These are phyloP conservation scores for Lantana camara DNA, from an alignment of 257 asterid genomes.

Conservation along the genomic window DNA sequence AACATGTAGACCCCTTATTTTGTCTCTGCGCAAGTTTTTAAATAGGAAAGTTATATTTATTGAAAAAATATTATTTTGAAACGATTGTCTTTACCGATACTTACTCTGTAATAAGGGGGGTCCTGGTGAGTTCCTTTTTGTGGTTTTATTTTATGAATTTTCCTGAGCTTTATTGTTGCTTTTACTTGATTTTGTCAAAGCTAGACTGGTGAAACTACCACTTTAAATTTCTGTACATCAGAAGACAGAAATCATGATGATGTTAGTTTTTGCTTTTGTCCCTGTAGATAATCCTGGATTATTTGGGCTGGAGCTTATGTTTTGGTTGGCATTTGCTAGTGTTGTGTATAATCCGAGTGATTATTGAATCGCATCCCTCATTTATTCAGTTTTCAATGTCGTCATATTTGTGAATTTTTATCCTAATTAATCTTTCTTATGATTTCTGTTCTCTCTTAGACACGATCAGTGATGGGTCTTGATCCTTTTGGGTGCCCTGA, in stretches of 20 bases:
- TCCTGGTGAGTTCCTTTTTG: not conserved
- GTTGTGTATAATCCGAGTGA: too few species aligned
- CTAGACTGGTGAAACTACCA: not conserved
- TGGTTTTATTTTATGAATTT: not conserved
- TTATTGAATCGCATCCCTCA: not conserved
- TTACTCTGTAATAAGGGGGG: slow-evolving; percentile 1
- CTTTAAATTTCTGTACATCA: not conserved
- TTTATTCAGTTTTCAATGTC: too few species aligned
- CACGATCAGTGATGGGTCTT: slow-evolving; percentile 6
- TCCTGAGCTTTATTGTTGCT: not conserved
- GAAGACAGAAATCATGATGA: too few species aligned
- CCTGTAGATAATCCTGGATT: slow-evolving; percentile 16
- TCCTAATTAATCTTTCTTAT: not conserved
- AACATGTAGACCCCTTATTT: not conserved
- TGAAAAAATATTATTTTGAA: not conserved
- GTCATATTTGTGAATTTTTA: not conserved
- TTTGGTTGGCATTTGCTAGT: not conserved
- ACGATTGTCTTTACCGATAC: not conserved
- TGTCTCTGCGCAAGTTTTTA: not conserved
- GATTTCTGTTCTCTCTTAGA: not conserved
- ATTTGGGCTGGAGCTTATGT: slow-evolving; percentile 16
- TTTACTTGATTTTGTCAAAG: slow-evolving; percentile 6
- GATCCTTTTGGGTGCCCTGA: slow-evolving; percentile 4
- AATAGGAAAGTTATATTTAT: not conserved
- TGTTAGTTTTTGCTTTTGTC: too few species aligned